Evolutionary conservation across 345 rosid species (phyloP), one percentile per base, ranked within the genome.

Genomic region (Kernera saxatilis): DNA sequence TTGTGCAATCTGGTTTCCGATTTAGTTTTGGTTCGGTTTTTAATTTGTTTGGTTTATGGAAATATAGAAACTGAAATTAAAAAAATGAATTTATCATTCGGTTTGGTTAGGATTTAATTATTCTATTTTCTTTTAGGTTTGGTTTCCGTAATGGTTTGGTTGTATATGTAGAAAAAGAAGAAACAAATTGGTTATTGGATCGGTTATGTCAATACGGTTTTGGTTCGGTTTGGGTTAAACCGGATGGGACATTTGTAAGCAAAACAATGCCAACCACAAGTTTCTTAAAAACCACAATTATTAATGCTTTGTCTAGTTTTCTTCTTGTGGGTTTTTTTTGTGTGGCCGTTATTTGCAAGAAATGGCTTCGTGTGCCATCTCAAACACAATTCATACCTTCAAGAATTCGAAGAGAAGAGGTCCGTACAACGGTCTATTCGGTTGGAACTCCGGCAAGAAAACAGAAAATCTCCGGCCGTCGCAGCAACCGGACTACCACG

Each of bases 361-460:
- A 60, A 91, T 88, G 95, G 87, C 87, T 39, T 78, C 32, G 54
- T 84, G 75, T 59, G 63, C 80, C 74, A 48, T 64, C 77, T 55
- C 71, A 56, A 72, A 72, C 85, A 23, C 84, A 75, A 4, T 56
- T 36, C 66, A 73, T 56, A 44, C 88, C 14, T 53, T 29, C 36
- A 60, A 25, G 72, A 73, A 15, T 19, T 58, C 29, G 77, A 80
- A 57, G 69, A 59, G 36, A 76, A 22, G 41, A 72, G 62, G 50
- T 58, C 79, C 88, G 36, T 57, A 51, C 51, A 49, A 55, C 17
- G 29, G 79, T 73, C 52, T 89, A 5, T 89, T 87, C 63, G 83
- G 80, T 63, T 87, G 93, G 96, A 87, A 85, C 73, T 17, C 70
- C 2, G 87, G 84, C 67, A 82, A 78, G 69, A 81, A 79, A 60